Percentiles rank a stretch among this genome's conserved stretches.
Evolutionary conservation across 2,329 filamentous ascomycete species (phyloP).

Genomic region (Aspergillus candidus): DNA sequence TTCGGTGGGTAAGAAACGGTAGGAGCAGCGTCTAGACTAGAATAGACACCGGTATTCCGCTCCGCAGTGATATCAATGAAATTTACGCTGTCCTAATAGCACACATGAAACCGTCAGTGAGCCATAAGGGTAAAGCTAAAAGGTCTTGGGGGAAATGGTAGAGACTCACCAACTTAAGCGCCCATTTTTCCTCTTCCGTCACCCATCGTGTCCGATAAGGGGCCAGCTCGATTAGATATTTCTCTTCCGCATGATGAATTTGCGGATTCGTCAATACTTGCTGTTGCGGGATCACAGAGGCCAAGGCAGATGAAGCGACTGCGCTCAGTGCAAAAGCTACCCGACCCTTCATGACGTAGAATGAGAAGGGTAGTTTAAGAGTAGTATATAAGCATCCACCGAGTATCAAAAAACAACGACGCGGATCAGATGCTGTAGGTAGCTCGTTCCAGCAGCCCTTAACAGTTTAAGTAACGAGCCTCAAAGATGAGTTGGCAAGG

Average conservation of each 20-base stretch:
- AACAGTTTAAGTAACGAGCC: background rate
- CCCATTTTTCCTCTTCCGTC: slow-evolving; percentile 93
- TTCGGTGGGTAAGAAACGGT: slow-evolving; percentile 61
- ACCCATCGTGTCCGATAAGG: slow-evolving; percentile 80
- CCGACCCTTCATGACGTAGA: slow-evolving; percentile 32
- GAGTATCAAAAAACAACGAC: too few relatives aligned
- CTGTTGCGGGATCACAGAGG: slow-evolving; percentile 28
- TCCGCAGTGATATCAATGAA: slow-evolving; percentile 91
- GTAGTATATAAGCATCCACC: too few relatives aligned
- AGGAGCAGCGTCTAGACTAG: slow-evolving; percentile 30
- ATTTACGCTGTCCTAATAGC: slow-evolving; percentile 63
- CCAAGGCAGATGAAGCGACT: slow-evolving; percentile 27
- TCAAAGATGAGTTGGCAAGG: too few relatives aligned
- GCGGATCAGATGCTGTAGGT: background rate
- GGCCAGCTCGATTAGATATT: slow-evolving; percentile 75
- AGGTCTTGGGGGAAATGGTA: background rate
- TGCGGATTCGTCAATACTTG: slow-evolving; percentile 20
- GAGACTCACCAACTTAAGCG: slow-evolving; percentile 65
- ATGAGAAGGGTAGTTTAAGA: background rate
- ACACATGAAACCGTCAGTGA: too few relatives aligned
- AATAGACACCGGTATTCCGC: slow-evolving; percentile 56
- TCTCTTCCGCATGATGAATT: slow-evolving; percentile 39
- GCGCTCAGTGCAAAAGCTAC: slow-evolving; percentile 30
- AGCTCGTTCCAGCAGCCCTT: background rate
- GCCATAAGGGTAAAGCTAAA: too few relatives aligned